Evolutionary conservation across 2,329 filamentous ascomycete species (phyloP), one percentile per base, ranked within the genome.

Genomic region (Colletotrichum sp.): DNA sequence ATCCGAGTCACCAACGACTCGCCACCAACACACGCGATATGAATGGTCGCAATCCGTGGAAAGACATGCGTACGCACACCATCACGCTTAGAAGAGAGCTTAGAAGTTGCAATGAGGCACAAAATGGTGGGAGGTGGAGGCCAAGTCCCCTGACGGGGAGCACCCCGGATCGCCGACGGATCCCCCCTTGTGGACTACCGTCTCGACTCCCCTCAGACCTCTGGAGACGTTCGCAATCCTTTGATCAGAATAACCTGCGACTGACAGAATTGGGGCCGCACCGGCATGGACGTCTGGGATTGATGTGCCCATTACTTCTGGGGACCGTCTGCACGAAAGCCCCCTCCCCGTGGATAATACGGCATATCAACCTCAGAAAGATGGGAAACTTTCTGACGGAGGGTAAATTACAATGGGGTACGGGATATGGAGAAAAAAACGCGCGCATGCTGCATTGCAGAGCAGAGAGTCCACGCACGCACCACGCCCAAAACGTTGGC

Each of bases 161-260:
- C 57, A 71, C 67, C 72, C 72, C 67, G 36, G 72, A 69, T 73
- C 71, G 71, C 61, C 71, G 43, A 64, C 57, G 65, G 71, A 69
- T 60, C 39, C 64, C 34, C 34, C 12, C 30, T 52, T 21, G 28
- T 30, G 18, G 21, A 52, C 43, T 32, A 39, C 60, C 71, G 48
- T 74, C 52, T 66, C 57, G 48, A 28, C 65, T 52, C 43, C 43
- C 43, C 43, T 52, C n/a, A 52, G 43, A 52, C 32, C 48, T 48
- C 60, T 61, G 60, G 72, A 39, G 61, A 8, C 67, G 21, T 43
- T 30, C 16, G 66, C 59, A 28, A 34, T 70, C 57, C 66, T 64
- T 70, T 64, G 39, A 74, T 43, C 32, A 65, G 67, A 70, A 52
- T 39, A 61, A 59, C 30, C 21, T 43, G 7, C 61, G 61, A 64